Evolutionary conservation across 768 basidiomycete genomes (phyloP).

Genomic region (Agaricus blazei): DNA sequence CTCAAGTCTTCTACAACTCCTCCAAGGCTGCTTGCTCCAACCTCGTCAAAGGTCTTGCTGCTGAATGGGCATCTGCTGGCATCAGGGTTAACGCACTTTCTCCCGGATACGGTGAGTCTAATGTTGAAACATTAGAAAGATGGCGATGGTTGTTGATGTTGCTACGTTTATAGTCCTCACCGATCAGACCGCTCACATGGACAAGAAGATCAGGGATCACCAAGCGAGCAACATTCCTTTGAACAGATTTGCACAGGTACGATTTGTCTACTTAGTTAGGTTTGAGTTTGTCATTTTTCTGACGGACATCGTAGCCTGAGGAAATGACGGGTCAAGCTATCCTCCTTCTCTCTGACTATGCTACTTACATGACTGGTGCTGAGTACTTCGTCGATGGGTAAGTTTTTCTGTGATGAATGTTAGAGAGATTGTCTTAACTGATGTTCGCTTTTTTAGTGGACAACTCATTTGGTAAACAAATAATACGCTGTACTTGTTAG

Average conservation of each 20-base stretch:
- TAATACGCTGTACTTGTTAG: background rate
- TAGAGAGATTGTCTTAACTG: background rate
- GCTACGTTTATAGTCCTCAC: slow-evolving; percentile 38
- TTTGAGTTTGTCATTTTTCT: no score
- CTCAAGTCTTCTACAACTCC: slow-evolving; percentile 61
- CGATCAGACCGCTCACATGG: slow-evolving; percentile 54
- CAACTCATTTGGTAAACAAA: slow-evolving; percentile 23
- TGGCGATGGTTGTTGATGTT: background rate
- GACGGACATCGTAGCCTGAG: slow-evolving; percentile 30
- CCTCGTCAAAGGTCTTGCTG: slow-evolving; percentile 51
- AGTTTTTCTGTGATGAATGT: slow-evolving; percentile 11
- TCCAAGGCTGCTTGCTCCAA: slow-evolving; percentile 64
- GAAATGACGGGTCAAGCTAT: slow-evolving; percentile 55
- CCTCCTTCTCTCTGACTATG: slow-evolving; percentile 45
- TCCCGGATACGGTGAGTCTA: slow-evolving; percentile 50
- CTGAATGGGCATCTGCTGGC: slow-evolving; percentile 50
- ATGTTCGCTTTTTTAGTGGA: background rate
- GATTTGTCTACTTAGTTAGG: background rate
- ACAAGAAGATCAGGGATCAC: slow-evolving; percentile 39
- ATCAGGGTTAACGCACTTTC: slow-evolving; percentile 60
- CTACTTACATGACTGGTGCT: slow-evolving; percentile 53
- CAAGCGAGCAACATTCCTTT: slow-evolving; percentile 49
- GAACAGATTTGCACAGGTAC: slow-evolving; percentile 51
- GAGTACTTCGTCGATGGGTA: slow-evolving; percentile 57
- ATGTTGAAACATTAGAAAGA: background rate